Evolutionary conservation across 2,329 filamentous ascomycete genomes (phyloP).

Genomic region (Kalmusia sp.): DNA sequence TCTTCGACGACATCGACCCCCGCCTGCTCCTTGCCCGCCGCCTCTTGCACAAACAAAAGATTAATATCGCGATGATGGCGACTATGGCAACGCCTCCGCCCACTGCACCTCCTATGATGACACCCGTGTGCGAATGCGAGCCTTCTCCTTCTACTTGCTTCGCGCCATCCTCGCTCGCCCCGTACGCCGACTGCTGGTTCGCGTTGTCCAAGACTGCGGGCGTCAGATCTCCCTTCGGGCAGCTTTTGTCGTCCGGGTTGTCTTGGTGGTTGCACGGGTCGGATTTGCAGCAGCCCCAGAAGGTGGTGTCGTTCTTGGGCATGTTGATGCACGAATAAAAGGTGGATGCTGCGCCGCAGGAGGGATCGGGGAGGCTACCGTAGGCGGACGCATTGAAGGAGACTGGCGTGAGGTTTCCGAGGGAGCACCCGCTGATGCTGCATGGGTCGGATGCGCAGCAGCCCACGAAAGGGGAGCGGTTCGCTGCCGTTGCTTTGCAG

Average conservation of each 20-base stretch:
- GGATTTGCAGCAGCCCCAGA: conserved; percentile 49
- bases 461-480: conserved; percentile 46
- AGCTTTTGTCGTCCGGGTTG: conserved; percentile 23
- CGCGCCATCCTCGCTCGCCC: conserved; percentile 2
- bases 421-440: conserved; percentile 44
- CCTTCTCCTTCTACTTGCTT: neutral
- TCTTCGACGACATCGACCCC: conserved; percentile 11
- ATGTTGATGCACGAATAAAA: conserved; percentile 45
- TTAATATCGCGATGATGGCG: conserved; percentile 31
- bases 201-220: conserved; percentile 32
- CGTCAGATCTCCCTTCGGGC: conserved; percentile 34
- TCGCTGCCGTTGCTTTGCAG: conserved; percentile 20
- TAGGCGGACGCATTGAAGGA: conserved; percentile 43
- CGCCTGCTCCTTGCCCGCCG: conserved; percentile 22
- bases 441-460: conserved; percentile 51
- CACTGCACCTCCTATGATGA: conserved; percentile 36
- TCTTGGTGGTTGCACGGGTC: conserved; percentile 39
- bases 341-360: conserved; percentile 32
- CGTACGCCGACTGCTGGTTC: conserved; percentile 27
- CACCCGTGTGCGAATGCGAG: conserved; percentile 15
- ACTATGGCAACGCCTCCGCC: conserved; percentile 32
- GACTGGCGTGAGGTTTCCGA: conserved; percentile 38
- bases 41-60: conserved; percentile 31
- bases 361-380: conserved; percentile 40
- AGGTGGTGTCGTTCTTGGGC: conserved; percentile 30